Evolutionary conservation across 129 eudicot genomes (phyloP).

Genomic region (Artemisia annua): DNA sequence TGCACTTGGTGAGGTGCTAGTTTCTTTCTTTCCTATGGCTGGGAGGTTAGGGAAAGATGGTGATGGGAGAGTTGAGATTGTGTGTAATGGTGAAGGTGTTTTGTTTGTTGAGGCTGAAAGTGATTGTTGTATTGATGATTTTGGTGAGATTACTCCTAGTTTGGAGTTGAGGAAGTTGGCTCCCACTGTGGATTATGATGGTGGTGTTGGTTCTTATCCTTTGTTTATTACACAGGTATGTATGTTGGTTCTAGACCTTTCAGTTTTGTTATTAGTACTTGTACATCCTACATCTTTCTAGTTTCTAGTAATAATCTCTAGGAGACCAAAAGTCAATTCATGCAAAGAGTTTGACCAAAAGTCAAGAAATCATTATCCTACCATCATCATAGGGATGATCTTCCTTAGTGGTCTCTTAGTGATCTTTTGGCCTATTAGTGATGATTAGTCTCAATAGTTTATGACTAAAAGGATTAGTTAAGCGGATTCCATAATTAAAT

Average conservation of each 20-base stretch:
- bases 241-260: not conserved
- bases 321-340: too few species aligned
- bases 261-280: not conserved
- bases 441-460: too few species aligned
- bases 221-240: conserved; percentile 24
- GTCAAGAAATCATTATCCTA: too few species aligned
- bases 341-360: too few species aligned
- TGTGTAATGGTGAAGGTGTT: conserved; percentile 25
- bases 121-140: conserved; percentile 23
- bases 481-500: too few species aligned
- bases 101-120: conserved; percentile 39
- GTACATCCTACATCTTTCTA: not conserved
- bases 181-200: conserved; percentile 30
- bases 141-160: conserved; percentile 32
- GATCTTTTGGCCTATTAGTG: too few species aligned
- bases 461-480: too few species aligned
- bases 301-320: too few species aligned
- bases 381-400: too few species aligned
- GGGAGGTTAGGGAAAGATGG: conserved; percentile 4
- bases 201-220: conserved; percentile 25
- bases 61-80: conserved; percentile 11
- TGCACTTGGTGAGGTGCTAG: conserved; percentile 6
- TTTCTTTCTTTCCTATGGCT: conserved; percentile 14
- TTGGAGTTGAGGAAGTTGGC: conserved; percentile 27
- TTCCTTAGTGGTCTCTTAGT: too few species aligned